Conservation (phyloP, 495 filamentous ascomycete genomes). For the Podospora bellae-mahoneyi region DNA sequence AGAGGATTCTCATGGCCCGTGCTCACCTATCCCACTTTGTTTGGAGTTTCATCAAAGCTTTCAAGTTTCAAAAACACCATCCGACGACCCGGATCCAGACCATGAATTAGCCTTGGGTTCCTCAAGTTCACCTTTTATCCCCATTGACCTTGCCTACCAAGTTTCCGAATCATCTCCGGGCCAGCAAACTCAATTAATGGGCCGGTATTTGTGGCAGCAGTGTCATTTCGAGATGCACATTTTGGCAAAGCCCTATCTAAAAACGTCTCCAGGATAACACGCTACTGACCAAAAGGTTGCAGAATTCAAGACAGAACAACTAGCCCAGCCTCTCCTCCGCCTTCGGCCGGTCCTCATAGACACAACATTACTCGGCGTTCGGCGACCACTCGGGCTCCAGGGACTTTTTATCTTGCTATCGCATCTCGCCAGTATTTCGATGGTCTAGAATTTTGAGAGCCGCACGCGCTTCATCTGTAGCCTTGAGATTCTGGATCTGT, state of each 20-base stretch:
- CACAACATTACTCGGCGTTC: background rate
- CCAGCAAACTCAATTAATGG: background rate
- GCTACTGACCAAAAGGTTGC: background rate
- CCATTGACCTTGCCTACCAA: background rate
- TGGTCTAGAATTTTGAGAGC: background rate
- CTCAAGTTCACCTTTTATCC: too few relatives aligned
- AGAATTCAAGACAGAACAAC: background rate
- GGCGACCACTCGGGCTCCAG: background rate
- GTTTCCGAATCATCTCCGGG: background rate
- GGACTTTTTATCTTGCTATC: background rate
- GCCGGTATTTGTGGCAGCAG: background rate
- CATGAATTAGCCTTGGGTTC: too few relatives aligned
- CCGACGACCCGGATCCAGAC: too few relatives aligned
- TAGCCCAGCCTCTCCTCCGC: background rate
- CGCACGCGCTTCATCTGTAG: too few relatives aligned
- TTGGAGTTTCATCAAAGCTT: background rate
- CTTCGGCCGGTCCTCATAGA: background rate
- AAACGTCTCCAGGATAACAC: background rate
- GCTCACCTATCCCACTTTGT: background rate
- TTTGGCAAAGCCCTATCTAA: background rate
- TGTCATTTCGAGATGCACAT: background rate
- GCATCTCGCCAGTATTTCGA: background rate
- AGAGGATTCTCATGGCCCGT: background rate
- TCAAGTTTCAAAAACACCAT: background rate
- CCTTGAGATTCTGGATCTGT: too few relatives aligned